These are phyloP conservation scores for Wickerhamomyces strasburgensis DNA, from an alignment of 805 yeast genomes.

Conservation along the genomic window DNA sequence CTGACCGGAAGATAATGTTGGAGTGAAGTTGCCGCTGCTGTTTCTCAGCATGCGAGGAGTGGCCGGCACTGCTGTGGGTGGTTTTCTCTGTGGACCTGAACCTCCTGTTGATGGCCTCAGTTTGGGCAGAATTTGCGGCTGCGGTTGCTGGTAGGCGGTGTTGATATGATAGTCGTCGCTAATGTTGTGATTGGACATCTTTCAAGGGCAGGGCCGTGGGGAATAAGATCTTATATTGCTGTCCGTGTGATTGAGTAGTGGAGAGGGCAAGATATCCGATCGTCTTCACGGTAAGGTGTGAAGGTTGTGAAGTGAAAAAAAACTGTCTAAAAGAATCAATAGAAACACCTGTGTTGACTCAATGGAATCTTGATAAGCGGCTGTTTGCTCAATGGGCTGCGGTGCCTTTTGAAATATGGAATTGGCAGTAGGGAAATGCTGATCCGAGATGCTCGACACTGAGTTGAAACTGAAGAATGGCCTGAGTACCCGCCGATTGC, in stretches of 20 bases:
- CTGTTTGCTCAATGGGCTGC: too few relatives aligned
- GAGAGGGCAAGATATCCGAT: too few relatives aligned
- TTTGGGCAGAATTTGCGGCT: slow-evolving; percentile 18
- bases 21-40: slow-evolving; percentile 36
- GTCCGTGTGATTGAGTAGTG: slow-evolving; percentile 1
- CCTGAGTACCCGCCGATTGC: too few relatives aligned
- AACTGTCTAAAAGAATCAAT: too few relatives aligned
- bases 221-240: neutral
- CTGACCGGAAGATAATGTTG: neutral
- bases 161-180: slow-evolving; percentile 23
- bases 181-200: slow-evolving; percentile 14
- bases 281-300: too few relatives aligned
- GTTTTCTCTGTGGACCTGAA: slow-evolving; percentile 11
- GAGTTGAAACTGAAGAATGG: too few relatives aligned
- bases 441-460: too few relatives aligned
- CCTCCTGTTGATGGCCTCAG: slow-evolving; percentile 18
- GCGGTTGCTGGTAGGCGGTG: slow-evolving; percentile 19
- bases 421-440: too few relatives aligned
- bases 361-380: too few relatives aligned
- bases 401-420: too few relatives aligned
- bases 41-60: slow-evolving; percentile 67
- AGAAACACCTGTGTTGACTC: too few relatives aligned
- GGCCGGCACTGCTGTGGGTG: slow-evolving; percentile 43
- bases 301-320: too few relatives aligned
- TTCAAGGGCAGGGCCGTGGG: slow-evolving; percentile 3